A percentile compares a stretch with the other conserved stretches of the same genome.
These are phyloP conservation scores for Rosa persica DNA, from an alignment of 306 rosid species.

Conservation along the genomic window DNA sequence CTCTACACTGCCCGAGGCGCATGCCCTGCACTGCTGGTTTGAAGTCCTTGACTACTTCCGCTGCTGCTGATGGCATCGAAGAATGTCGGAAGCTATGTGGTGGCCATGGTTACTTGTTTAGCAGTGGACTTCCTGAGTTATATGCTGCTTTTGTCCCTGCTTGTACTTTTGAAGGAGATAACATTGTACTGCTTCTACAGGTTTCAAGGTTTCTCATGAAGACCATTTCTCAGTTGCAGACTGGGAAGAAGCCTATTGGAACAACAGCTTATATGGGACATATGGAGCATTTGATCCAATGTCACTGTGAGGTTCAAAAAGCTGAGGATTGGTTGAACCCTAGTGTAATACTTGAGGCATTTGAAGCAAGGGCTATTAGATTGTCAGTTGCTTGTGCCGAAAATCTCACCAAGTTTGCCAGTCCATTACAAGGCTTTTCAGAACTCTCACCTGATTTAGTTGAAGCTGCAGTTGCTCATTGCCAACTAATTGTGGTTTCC, in stretches of 20 bases:
- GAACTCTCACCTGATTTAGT: constrained; percentile 69
- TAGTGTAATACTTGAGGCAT: constrained; percentile 55
- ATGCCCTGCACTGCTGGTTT: constrained; percentile 97
- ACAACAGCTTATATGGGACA: constrained; percentile 74
- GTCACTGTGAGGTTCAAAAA: constrained; percentile 48
- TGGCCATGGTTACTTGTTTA: constrained; percentile 88
- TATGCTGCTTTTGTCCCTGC: constrained; percentile 88
- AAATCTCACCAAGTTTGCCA: constrained; percentile 54
- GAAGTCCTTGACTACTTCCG: constrained; percentile 84
- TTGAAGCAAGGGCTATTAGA: constrained; percentile 83
- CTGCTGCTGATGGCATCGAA: constrained; percentile 83
- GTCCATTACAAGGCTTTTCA: constrained; percentile 73
- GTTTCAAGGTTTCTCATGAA: constrained; percentile 89
- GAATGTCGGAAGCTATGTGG: constrained; percentile 92
- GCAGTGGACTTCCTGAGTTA: constrained; percentile 94
- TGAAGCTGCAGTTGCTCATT: constrained; percentile 84
- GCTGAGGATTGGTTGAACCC: constrained; percentile 88
- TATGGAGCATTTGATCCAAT: constrained; percentile 56
- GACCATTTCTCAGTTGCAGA: constrained; percentile 63
- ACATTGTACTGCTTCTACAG: constrained; percentile 81
- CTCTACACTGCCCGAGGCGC: constrained; percentile 86
- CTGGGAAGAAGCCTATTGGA: constrained; percentile 72
- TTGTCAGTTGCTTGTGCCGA: constrained; percentile 73
- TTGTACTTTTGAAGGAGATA: constrained; percentile 94
- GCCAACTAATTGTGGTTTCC: constrained; percentile 81